Base-by-base conservation (phyloP, 345 rosid genomes). In the Hibiscus trionum region DNA sequence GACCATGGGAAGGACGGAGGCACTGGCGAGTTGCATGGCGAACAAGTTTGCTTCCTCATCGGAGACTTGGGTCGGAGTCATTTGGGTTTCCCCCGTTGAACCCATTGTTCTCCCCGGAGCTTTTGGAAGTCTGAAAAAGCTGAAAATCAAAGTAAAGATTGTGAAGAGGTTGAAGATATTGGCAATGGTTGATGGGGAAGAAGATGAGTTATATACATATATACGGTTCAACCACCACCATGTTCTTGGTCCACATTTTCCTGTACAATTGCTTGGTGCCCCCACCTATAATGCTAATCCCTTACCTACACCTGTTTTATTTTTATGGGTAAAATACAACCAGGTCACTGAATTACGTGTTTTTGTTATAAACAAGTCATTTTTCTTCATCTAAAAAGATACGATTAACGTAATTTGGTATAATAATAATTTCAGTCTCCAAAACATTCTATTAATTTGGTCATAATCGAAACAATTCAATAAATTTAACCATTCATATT, bases 1-100 rank as follows among this genome's bases (percentile, higher is more conserved):
- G 63, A 83, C 87, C 97, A 91, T 94, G 0, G 98, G 96, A 11
- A 91, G 88, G 44, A 88, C 91, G 0, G 96, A 91, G 16, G 87
- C 88, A 19, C 96, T 84, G 2, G 87, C 72, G 47, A 94, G 83
- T 55, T 90, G 96, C 84, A 91, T 84, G 66, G 97, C 94, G 61
- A 85, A 90, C 47, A 86, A 86, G 72, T 80, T 80, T 0, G 89
- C 90, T 75, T 93, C 97, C 35, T 90, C 93, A 24, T 93, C 96
- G 8, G 86, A 78, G 17, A 88, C 83, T 50, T 83, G 84, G 33
- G 86, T 74, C 9, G 96, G 93, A 17, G 91, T 87, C 81, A 93
- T 74, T 74, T 91, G 93, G 75, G 89, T 85, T 82, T 88, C 97
- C 0, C 76, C 79, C 27, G 80, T 77, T 62, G 96, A 88, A 15